Evolutionary conservation across 208 protist genomes (phyloP), one percentile per base, ranked within the genome.

Genomic region (Trypanosoma scelopori): DNA sequence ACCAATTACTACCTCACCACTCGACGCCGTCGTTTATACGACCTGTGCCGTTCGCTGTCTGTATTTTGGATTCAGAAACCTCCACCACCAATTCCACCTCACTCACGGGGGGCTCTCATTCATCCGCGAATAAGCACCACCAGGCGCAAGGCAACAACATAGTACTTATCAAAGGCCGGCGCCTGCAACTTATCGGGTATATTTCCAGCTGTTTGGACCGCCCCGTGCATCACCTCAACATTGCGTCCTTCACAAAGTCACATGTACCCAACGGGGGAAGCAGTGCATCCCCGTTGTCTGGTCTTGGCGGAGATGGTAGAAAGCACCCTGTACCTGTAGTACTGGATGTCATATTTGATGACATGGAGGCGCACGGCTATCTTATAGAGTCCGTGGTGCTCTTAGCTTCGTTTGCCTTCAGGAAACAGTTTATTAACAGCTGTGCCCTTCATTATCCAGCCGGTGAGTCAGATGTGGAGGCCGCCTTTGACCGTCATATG

Each of bases 361-460:
- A 94, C 35, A 68, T 81, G 47, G 65, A 73, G 18, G 65, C 79
- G 35, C 75, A 84, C 60, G 39, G 48, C 39, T 89, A 81, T 49
- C 57, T 94, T 47, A 68, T 82, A 22, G 85, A 94, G 53, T 71
- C 81, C 9, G 81, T 89, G 20, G 59, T 92, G 25, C 77, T 94
- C 56, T 65, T 94, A 56, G 89, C 89, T 46, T 80, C 76, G 55
- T 83, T 94, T 57, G 78, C 79, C 45, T 94, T 92, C 68, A 80
- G 89, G 56, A 89, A 87, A 52, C 89, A 94, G 72, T 94, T 88
- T 78, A 13, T 92, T 45, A 91, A 81, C 23, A 81, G 81, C 48
- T 84, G 76, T 74, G 91, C 91, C 76, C 66, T 78, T 64, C 72
- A 92, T 51, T 75, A 71, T 41, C 74, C 81, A 35, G 58, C 78